Conservation (phyloP, 257 asterid species). For the Striga asiatica region DNA sequence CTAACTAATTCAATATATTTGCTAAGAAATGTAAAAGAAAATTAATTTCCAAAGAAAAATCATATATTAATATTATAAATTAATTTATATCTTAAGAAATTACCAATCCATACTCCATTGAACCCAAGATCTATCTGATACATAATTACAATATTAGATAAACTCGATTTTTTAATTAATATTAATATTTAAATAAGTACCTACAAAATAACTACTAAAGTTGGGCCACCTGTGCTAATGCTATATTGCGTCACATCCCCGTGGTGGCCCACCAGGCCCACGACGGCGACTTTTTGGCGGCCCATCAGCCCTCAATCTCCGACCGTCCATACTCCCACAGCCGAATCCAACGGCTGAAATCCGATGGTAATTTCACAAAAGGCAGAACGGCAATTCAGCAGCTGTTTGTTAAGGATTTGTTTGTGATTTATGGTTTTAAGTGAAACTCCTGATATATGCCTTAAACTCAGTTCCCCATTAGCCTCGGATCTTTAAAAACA, state of each 20-base stretch:
- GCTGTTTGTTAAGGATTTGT: slow-evolving; percentile 23
- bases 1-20: too few species aligned
- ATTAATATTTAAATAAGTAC: not conserved
- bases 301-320: slow-evolving; percentile 19
- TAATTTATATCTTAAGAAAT: too few species aligned
- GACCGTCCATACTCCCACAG: slow-evolving; percentile 18
- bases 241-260: not conserved
- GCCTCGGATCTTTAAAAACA: slow-evolving; percentile 23
- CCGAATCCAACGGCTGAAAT: slow-evolving; percentile 25
- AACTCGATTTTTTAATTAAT: too few species aligned
- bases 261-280: slow-evolving; percentile 22
- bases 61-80: too few species aligned
- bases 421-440: slow-evolving; percentile 1
- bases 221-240: too few species aligned
- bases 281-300: slow-evolving; percentile 9
- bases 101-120: too few species aligned
- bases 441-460: not conserved
- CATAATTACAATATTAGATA: too few species aligned
- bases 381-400: slow-evolving; percentile 23
- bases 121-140: too few species aligned
- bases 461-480: slow-evolving; percentile 2
- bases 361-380: not conserved
- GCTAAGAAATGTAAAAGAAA: too few species aligned
- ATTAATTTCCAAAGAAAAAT: too few species aligned
- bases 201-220: too few species aligned